A percentile compares a stretch with the other conserved stretches of the same genome.
Evolutionary conservation across 306 rosid genomes (phyloP).

Genomic region (Trichosanthes cucumerina): DNA sequence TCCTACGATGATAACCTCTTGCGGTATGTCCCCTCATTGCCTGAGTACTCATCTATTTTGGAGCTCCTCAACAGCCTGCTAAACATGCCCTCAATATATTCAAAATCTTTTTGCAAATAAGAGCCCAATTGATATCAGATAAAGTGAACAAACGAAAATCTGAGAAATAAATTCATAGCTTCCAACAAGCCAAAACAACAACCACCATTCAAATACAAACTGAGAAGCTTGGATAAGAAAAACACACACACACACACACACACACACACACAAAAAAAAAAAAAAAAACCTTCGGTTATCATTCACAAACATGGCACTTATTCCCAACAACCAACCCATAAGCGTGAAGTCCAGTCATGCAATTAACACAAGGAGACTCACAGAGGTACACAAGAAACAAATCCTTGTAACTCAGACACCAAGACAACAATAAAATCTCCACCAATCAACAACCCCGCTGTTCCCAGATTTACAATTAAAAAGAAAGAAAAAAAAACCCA

Average conservation of each 20-base stretch:
- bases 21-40: constrained; percentile 13
- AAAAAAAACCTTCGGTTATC: not conserved
- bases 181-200: not conserved
- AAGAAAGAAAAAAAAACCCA: not conserved
- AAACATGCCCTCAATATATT: not conserved
- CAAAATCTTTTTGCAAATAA: not conserved
- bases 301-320: not conserved
- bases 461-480: not conserved
- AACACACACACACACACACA: too few species aligned
- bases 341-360: not conserved
- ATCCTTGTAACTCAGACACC: not conserved
- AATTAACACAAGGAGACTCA: not conserved
- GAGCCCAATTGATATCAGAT: not conserved
- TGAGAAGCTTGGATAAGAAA: not conserved
- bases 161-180: not conserved
- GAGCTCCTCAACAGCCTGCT: constrained; percentile 13
- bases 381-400: not conserved
- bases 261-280: too few species aligned
- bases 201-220: not conserved
- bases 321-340: not conserved
- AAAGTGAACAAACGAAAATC: not conserved
- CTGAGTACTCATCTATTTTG: constrained; percentile 27
- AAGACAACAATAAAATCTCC: not conserved
- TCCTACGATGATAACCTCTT: constrained; percentile 34
- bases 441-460: not conserved